These are phyloP conservation scores for Luffa aegyptiaca DNA, from an alignment of 306 rosid species.

Conservation along the genomic window DNA sequence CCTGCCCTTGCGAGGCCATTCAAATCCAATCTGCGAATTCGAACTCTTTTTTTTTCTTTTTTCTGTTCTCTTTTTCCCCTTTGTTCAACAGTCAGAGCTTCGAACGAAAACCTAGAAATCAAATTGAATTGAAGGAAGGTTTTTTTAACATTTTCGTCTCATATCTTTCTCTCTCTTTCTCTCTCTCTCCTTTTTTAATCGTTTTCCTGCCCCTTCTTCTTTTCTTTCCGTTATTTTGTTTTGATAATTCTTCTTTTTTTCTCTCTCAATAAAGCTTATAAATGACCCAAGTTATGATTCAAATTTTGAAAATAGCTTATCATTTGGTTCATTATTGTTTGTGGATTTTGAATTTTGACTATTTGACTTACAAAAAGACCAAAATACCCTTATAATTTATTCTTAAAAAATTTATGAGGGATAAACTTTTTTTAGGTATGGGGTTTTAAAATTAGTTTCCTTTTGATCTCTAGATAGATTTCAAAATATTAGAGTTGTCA, in stretches of 20 bases:
- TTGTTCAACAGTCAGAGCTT: background rate
- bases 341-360: background rate
- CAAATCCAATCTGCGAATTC: conserved; percentile 6
- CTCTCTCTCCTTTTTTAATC: conserved; percentile 1
- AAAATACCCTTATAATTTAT: background rate
- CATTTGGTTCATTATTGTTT: background rate
- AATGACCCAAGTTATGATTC: background rate
- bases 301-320: background rate
- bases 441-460: too few relatives aligned
- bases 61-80: background rate
- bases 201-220: background rate
- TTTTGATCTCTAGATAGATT: too few relatives aligned
- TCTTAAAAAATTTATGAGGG: too few relatives aligned
- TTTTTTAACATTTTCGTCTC: background rate
- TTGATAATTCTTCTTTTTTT: background rate
- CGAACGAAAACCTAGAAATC: conserved; percentile 2
- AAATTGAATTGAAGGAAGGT: background rate
- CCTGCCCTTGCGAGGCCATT: conserved; percentile 55
- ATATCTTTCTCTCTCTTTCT: background rate
- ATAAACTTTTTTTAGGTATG: too few relatives aligned
- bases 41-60: background rate
- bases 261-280: background rate
- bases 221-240: background rate
- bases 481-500: too few relatives aligned
- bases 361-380: background rate